Conservation (phyloP, 208 protist species). For the Trypanosoma rangeli region DNA sequence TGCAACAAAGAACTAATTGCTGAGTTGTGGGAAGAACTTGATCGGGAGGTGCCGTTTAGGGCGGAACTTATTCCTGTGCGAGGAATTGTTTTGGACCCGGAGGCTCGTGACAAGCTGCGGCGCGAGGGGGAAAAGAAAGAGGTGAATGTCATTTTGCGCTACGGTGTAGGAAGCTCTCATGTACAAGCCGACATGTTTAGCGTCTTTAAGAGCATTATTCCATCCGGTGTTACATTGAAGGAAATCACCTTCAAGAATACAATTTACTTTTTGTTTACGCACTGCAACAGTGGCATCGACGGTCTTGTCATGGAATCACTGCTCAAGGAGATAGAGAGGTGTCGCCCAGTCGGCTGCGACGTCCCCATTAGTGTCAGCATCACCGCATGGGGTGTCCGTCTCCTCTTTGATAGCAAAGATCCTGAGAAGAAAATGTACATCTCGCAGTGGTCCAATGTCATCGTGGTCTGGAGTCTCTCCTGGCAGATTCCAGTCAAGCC, state of each 20-base stretch:
- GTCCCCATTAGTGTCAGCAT: slow-evolving; percentile 39
- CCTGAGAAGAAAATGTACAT: slow-evolving; percentile 48
- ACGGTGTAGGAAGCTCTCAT: slow-evolving; percentile 75
- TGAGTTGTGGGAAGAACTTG: slow-evolving; percentile 47
- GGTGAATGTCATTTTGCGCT: slow-evolving; percentile 51
- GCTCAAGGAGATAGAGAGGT: slow-evolving; percentile 61
- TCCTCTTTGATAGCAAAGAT: slow-evolving; percentile 53
- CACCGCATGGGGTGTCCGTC: slow-evolving; percentile 38
- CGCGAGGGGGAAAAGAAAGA: slow-evolving; percentile 80
- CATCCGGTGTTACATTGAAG: slow-evolving; percentile 40
- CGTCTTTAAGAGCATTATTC: slow-evolving; percentile 72
- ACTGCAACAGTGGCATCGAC: slow-evolving; percentile 77
- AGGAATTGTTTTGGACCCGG: slow-evolving; percentile 48
- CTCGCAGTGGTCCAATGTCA: slow-evolving; percentile 72
- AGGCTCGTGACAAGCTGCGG: slow-evolving; percentile 54
- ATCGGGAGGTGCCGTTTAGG: slow-evolving; percentile 78
- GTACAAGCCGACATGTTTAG: slow-evolving; percentile 88
- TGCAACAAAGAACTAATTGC: slow-evolving; percentile 33
- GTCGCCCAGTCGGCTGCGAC: slow-evolving; percentile 50
- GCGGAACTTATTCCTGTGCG: slow-evolving; percentile 85
- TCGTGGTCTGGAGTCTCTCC: slow-evolving; percentile 71
- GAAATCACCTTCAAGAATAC: slow-evolving; percentile 78
- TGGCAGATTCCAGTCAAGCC: slow-evolving; percentile 65
- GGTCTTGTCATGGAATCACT: slow-evolving; percentile 45
- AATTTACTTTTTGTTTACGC: slow-evolving; percentile 65